Conservation (phyloP, 345 rosid species). For the Limnanthes douglasii region DNA sequence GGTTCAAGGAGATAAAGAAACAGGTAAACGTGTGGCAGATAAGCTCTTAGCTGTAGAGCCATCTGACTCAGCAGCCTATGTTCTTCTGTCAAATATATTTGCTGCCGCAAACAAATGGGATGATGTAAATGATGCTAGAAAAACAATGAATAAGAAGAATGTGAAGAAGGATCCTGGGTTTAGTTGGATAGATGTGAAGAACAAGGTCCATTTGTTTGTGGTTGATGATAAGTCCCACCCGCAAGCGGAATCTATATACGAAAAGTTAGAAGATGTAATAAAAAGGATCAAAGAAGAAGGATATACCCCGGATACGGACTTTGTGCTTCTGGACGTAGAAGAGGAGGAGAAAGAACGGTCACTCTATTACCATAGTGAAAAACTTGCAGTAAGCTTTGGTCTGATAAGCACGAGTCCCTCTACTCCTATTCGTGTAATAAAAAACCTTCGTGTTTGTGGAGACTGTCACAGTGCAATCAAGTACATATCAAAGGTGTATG, state of each 20-base stretch:
- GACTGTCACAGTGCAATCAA: constrained; percentile 34
- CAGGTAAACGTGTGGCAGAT: constrained; percentile 30
- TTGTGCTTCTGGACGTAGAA: constrained; percentile 32
- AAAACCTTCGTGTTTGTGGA: constrained; percentile 31
- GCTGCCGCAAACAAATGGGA: constrained; percentile 41
- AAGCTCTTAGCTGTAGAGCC: constrained; percentile 40
- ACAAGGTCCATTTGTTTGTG: constrained; percentile 30
- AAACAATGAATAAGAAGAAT: constrained; percentile 24
- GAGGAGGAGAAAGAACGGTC: constrained; percentile 40
- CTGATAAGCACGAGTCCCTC: constrained; percentile 26
- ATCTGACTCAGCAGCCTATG: constrained; percentile 31
- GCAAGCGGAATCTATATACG: constrained; percentile 18
- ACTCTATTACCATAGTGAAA: constrained; percentile 28
- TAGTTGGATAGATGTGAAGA: constrained; percentile 47
- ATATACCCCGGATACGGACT: constrained; percentile 33
- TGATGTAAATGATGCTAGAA: constrained; percentile 23
- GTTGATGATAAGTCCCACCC: constrained; percentile 37
- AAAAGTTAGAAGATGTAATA: constrained; percentile 22
- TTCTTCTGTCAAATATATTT: constrained; percentile 38
- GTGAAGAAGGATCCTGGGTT: constrained; percentile 51
- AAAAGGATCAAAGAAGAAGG: constrained; percentile 33
- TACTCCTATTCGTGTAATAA: constrained; percentile 22
- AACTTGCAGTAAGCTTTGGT: constrained; percentile 32
- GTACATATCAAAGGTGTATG: constrained; percentile 25
- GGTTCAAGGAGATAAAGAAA: constrained; percentile 28